Base-by-base conservation (phyloP, 495 filamentous ascomycete species). In the Hyaloscypha hepaticicola region DNA sequence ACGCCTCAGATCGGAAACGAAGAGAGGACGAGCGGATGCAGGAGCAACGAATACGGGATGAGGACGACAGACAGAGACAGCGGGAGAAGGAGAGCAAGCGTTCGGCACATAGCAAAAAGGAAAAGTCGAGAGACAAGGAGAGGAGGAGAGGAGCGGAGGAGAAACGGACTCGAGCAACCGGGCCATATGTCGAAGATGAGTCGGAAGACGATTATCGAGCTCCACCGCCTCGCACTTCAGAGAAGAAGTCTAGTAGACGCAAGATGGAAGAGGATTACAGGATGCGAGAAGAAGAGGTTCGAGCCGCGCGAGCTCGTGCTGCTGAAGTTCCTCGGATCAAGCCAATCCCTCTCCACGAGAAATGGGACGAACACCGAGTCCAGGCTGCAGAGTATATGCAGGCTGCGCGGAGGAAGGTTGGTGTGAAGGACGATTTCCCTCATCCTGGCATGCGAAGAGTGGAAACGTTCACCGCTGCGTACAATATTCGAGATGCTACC, bases 121-220 rank as follows among this genome's bases (percentile, higher is more conserved):
- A 69, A 69, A 85, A 78, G 77, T 73, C 66, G 52, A 78, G 76
- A 66, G 84, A 81, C 66, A 85, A 79, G 72, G 82, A 84, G 61
- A 77, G 79, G 58, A 79, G 73, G 63, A 78, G 74, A 60, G 79
- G 83, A 31, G 66, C 71, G 6, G 78, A 77, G 16, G 79, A 79
- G 38, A 87, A 85, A 28, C 58, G 58, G 2, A 74, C 74, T 59
- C 29, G 64, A 33, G 58, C 60, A 25, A 19, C 55, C 7, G 49
- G 33, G 3, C 26, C 73, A 5, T 75, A 74, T 64, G 68, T 68
- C 12, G 73, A 75, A 33, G 78, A 77, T 19, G 76, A 75, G 11
- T 75, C 76, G 12, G 72, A 73, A 48, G 73, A 76, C 14, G 74
- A 77, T 14, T 72, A 61, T 31, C 55, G 41, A 56, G 25, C 51